A percentile compares a stretch with the other conserved stretches of the same genome.
phyloP scores from a whole-genome alignment of 1,139 yeast genomes.

The Kodamaea sp. region DNA sequence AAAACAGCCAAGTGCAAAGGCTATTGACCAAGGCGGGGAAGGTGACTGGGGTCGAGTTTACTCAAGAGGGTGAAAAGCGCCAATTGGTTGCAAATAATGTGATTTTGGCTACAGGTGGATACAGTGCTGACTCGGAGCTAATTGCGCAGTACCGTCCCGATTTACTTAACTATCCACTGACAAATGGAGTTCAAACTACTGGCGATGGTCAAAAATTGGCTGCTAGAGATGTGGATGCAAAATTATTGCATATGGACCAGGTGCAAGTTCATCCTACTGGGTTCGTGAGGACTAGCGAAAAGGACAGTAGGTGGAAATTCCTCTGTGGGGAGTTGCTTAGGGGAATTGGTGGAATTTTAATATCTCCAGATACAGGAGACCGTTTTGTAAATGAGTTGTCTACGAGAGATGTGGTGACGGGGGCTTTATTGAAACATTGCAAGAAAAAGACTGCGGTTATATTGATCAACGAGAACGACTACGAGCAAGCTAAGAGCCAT shows the following conservation, averaged over 20 bases:
- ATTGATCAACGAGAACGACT: slow-evolving; percentile 28
- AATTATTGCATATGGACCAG: slow-evolving; percentile 37
- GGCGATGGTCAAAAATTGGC: slow-evolving; percentile 44
- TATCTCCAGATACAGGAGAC: slow-evolving; percentile 31
- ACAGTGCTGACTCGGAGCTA: slow-evolving; percentile 31
- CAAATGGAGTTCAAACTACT: slow-evolving; percentile 36
- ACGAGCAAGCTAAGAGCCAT: slow-evolving; percentile 28
- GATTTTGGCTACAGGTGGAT: slow-evolving; percentile 43
- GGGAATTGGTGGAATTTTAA: slow-evolving; percentile 40
- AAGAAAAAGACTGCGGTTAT: slow-evolving; percentile 24
- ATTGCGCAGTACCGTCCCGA: slow-evolving; percentile 36
- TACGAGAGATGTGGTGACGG: slow-evolving; percentile 38
- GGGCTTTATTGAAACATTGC: slow-evolving; percentile 26
- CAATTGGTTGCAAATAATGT: slow-evolving; percentile 18
- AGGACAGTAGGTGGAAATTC: slow-evolving; percentile 27
- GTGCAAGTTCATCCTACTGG: slow-evolving; percentile 46
- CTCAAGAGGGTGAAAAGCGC: slow-evolving; percentile 9
- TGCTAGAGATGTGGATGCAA: slow-evolving; percentile 30
- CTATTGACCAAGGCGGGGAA: slow-evolving; percentile 16
- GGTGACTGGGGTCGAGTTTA: slow-evolving; percentile 25
- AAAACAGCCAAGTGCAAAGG: slow-evolving; percentile 21
- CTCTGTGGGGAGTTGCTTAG: slow-evolving; percentile 40
- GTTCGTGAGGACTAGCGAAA: slow-evolving; percentile 24
- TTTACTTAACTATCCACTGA: slow-evolving; percentile 31
- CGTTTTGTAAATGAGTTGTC: slow-evolving; percentile 37